phyloP scores from a whole-genome alignment of 179 eudicot genomes.

The Sideroxylon spinosum region DNA sequence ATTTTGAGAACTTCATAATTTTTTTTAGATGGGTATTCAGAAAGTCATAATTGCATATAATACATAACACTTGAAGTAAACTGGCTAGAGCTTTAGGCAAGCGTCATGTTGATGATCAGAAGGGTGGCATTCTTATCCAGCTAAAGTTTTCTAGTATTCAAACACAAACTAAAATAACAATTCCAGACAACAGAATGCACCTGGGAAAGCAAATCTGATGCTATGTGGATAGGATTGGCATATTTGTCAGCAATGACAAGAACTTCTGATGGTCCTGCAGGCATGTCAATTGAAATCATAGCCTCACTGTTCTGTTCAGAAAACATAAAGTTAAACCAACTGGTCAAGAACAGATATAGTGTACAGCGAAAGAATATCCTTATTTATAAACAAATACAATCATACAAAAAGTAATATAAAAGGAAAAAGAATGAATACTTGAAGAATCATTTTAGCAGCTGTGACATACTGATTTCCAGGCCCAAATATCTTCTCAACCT shows the following conservation, averaged over 20 bases:
- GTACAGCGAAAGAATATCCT: not conserved
- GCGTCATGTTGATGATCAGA: no score
- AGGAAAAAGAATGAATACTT: conserved; percentile 38
- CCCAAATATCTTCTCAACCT: conserved; percentile 98
- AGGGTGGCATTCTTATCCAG: not conserved
- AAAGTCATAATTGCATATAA: no score
- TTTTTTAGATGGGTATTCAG: no score
- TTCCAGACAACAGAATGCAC: conserved; percentile 29
- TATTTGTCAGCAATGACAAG: conserved; percentile 93
- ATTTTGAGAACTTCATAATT: no score
- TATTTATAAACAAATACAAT: not conserved
- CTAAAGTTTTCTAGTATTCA: not conserved
- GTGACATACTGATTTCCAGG: conserved; percentile 99
- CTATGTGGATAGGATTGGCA: conserved; percentile 88
- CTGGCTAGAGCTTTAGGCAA: no score
- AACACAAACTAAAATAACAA: conserved; percentile 2
- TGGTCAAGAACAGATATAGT: not conserved
- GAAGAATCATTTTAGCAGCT: conserved; percentile 99
- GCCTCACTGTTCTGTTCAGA: conserved; percentile 87
- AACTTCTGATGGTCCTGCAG: conserved; percentile 99
- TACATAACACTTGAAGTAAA: no score
- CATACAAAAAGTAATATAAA: not conserved
- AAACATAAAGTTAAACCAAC: conserved; percentile 11
- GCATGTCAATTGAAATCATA: conserved; percentile 99
- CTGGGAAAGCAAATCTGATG: conserved; percentile 98